Evolutionary conservation across 768 basidiomycete genomes (phyloP).

Genomic region (Calocybe gangraenosa): DNA sequence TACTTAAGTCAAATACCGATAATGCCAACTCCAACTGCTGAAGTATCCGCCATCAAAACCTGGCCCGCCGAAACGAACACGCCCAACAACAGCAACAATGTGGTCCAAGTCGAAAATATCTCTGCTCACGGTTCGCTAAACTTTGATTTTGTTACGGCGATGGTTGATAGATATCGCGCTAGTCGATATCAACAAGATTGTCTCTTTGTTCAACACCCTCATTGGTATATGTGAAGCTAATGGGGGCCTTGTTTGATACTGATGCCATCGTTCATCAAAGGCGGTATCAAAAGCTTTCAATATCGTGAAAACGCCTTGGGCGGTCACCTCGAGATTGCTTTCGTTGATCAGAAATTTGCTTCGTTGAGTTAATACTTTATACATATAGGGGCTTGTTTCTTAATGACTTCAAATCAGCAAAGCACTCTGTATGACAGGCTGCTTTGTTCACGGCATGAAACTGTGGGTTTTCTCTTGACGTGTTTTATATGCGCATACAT

Average conservation of each 20-base stretch:
- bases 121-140: conserved; percentile 30
- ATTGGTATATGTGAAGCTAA: conserved; percentile 46
- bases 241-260: neutral
- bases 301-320: conserved; percentile 35
- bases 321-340: conserved; percentile 47
- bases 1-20: conserved; percentile 3
- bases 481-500: conserved; percentile 17
- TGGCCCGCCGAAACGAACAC: neutral
- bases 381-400: neutral
- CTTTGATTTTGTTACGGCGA: neutral
- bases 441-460: conserved; percentile 47
- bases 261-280: conserved; percentile 24
- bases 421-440: conserved; percentile 64
- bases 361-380: conserved; percentile 35
- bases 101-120: conserved; percentile 49
- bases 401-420: conserved; percentile 37
- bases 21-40: conserved; percentile 13
- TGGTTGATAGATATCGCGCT: conserved; percentile 1
- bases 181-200: conserved; percentile 43
- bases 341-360: conserved; percentile 47
- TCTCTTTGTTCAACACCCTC: conserved; percentile 51
- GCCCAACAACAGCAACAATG: conserved; percentile 29
- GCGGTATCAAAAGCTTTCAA: conserved; percentile 46
- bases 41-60: conserved; percentile 24
- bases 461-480: conserved; percentile 40